phyloP scores from a whole-genome alignment of 2,329 filamentous ascomycete genomes.

The Calonectria pteridis region DNA sequence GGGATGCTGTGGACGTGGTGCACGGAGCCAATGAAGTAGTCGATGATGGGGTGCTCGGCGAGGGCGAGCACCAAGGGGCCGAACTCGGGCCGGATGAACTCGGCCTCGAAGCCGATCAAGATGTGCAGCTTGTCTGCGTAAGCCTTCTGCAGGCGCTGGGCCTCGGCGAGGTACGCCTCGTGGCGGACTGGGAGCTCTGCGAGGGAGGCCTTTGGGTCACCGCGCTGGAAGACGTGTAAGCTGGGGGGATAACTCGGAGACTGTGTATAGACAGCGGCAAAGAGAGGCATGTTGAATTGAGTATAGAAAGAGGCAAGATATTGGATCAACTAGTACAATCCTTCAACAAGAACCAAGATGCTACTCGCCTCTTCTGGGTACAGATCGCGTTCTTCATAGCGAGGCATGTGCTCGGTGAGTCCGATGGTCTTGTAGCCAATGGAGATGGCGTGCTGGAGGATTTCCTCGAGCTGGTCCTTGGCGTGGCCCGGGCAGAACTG shows the following conservation, averaged over 20 bases:
- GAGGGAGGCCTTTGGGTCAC: conserved; percentile 62
- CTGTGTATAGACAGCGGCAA: not conserved
- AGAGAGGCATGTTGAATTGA: not conserved
- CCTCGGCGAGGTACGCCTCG: conserved; percentile 81
- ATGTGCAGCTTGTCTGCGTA: conserved; percentile 82
- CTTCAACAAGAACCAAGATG: not conserved
- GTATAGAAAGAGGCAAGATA: not conserved
- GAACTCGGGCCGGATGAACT: conserved; percentile 85
- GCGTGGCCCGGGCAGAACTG: conserved; percentile 96
- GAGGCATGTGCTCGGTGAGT: conserved; percentile 95
- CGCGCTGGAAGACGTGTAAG: conserved; percentile 54
- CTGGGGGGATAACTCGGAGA: not conserved
- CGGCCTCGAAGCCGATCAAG: conserved; percentile 90
- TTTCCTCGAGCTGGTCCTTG: conserved; percentile 84
- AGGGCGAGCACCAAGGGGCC: conserved; percentile 71
- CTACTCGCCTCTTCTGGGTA: conserved; percentile 89
- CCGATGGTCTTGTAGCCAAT: conserved; percentile 86
- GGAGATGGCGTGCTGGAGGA: conserved; percentile 82
- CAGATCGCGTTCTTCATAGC: conserved; percentile 77
- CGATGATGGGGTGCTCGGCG: conserved; percentile 71
- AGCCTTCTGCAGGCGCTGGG: conserved; percentile 75
- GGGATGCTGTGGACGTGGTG: conserved; percentile 90
- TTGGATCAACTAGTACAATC: not conserved
- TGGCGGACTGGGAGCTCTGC: conserved; percentile 67
- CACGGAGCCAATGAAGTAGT: conserved; percentile 93